Conservation (phyloP, 495 filamentous ascomycete species). For the Bryoglossum gracile region DNA sequence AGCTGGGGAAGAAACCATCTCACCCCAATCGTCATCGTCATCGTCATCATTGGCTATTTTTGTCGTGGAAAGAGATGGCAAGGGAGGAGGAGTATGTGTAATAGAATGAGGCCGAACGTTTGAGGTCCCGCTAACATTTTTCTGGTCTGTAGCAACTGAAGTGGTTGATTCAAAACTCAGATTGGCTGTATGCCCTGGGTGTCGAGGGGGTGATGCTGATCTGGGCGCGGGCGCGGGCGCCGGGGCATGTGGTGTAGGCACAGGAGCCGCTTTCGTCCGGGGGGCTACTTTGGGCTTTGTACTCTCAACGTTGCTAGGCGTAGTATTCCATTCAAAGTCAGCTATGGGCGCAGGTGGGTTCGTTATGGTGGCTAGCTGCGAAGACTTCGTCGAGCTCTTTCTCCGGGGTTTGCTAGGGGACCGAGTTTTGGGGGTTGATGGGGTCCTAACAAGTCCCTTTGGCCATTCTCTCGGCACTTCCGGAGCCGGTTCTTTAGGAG, state of each 20-base stretch:
- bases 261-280: not conserved
- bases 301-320: not conserved
- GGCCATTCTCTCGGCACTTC: conserved; percentile 22
- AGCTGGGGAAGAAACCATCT: conserved; percentile 45
- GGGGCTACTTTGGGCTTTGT: not conserved
- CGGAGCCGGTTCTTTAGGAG: not conserved
- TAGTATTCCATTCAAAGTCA: conserved; percentile 32
- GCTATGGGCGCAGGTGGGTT: conserved; percentile 20
- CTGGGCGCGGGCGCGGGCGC: not conserved
- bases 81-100: not conserved
- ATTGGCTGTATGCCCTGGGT: not conserved
- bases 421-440: conserved; percentile 13
- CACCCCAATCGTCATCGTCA: conserved; percentile 49
- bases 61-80: not conserved
- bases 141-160: not conserved
- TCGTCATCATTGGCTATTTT: conserved; percentile 9
- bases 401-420: conserved; percentile 8
- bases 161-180: not conserved
- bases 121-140: not conserved
- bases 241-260: not conserved
- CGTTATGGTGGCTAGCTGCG: not conserved
- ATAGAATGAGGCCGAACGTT: not conserved
- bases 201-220: not conserved
- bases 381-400: conserved; percentile 13
- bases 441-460: conserved; percentile 10